These are phyloP conservation scores for Trichoderma afroharzianum DNA, from an alignment of 2,329 filamentous ascomycete species.

Conservation along the genomic window DNA sequence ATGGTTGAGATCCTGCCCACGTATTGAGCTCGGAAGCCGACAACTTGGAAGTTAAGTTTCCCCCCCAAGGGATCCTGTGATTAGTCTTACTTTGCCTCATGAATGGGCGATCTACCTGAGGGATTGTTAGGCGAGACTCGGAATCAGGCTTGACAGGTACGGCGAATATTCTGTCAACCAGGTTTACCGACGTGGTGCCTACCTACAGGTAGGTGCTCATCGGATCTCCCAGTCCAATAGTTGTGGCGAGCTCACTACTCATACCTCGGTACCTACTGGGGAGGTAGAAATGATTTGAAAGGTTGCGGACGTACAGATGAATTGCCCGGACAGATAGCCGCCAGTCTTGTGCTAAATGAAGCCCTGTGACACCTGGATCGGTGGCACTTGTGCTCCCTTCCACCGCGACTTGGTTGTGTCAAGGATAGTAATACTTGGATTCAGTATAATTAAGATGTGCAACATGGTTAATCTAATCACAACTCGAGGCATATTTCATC, in stretches of 20 bases:
- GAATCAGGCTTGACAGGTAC: background rate
- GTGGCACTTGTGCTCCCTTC: background rate
- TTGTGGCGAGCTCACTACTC: background rate
- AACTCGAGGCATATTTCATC: background rate
- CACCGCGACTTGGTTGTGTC: background rate
- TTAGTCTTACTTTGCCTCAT: background rate
- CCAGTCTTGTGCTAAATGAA: background rate
- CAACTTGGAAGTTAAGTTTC: background rate
- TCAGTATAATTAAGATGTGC: background rate
- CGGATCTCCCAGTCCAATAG: background rate
- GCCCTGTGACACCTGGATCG: background rate
- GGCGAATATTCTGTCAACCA: background rate
- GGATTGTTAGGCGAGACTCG: background rate
- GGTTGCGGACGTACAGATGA: background rate
- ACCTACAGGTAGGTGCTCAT: background rate
- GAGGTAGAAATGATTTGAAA: background rate
- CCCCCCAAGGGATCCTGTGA: background rate
- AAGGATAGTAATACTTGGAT: background rate
- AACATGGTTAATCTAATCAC: background rate
- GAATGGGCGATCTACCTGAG: background rate
- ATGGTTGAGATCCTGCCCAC: background rate
- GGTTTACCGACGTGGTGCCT: background rate
- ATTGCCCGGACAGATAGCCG: background rate
- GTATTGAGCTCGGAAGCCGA: background rate
- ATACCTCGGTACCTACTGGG: background rate